Evolutionary conservation across 257 asterid genomes (phyloP), one percentile per base, ranked within the genome.

Genomic region (Solanum pennellii): DNA sequence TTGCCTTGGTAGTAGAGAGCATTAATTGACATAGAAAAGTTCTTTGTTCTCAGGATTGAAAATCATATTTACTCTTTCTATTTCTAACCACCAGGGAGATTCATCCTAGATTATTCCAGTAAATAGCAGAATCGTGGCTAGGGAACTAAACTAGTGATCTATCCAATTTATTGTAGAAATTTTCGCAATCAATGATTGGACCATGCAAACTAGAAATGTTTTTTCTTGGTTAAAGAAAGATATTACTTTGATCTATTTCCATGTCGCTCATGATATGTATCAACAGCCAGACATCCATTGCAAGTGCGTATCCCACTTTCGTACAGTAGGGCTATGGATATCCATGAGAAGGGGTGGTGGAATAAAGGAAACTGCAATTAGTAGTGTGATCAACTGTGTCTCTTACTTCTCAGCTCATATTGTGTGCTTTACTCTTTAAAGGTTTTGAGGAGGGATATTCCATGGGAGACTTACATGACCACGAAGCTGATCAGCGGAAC

Each of bases 401-500:
- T 21, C 65, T 65, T 68, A 72, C 37, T 84, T n/a, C 88, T 12
- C 52, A 65, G 52, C 82, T 86, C 49, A 80, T 18, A 49, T 29
- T 49, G 45, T 80, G 27, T 80, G 85, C 12, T 49, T 47, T 49
- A 6, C 73, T 75, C 68, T 84, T 52, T 87, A 87, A 90, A 96
- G 98, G 95, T 96, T 79, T 91, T 96, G 91, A 88, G 91, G 92
- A 93, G 98, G 92, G 98, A 97, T 90, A 97, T 97, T 84, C 98
- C 96, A 68, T 97, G 99, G 99, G 98, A 97, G 88, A 94, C 97
- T 47, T 95, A 97, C 91, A 92, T 95, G 95, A 92, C 98, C 73
- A 94, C 97, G 49, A 95, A 97, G 93, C 90, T 95, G 93, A 95
- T 97, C 52, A 89, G 94, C 5, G 98, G 97, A 74, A 94, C 98